Base-by-base conservation (phyloP, 495 filamentous ascomycete genomes). In the Daldinia decipiens region DNA sequence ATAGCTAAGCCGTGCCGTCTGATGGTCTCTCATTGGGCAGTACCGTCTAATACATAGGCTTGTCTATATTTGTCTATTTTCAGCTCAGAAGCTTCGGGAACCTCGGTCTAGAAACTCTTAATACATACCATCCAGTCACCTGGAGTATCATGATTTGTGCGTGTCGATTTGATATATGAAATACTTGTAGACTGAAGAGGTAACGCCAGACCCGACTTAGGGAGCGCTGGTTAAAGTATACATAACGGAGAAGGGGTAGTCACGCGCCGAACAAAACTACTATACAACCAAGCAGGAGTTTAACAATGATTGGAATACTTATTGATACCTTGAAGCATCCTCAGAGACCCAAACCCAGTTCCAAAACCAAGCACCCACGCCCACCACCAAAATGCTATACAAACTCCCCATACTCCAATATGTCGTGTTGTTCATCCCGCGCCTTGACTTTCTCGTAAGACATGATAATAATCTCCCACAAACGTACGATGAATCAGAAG, bases 401-500 rank as follows among this genome's bases (percentile, higher is more conserved):
- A 29, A 59, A 56, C 27, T 19, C 66, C 62, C 38, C 45, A 40
- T 63, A 62, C 56, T 69, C 65, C 62, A 36, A 38, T 55, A 52
- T 64, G 21, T 51, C 24, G 36, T 50, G 13, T 54, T 17, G 31
- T 56, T 36, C 21, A 29, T 36, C 15, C 56, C 57, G 3, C 40
- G 45, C 11, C 3, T 58, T 17, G 31, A n/a, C 6, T 36, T 9
- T 31, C 12, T 59, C 26, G 38, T 54, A 62, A 54, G 57, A 52
- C 21, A 21, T 1, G 5, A 21, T 51, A 40, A 40, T 51, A 17
- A 29, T 47, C 34, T 19, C 8, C 8, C 56, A 21, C 26, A 56
- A 36, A 24, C 13, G 17, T 32, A 53, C 21, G 53, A 36, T 36
- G n/a, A 36, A 61, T 78, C 65, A 84, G 55, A 90, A 85, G 2